Evolutionary conservation across 1,284 basidiomycete species (phyloP).

Genomic region (Marasmius tenuissimus): DNA sequence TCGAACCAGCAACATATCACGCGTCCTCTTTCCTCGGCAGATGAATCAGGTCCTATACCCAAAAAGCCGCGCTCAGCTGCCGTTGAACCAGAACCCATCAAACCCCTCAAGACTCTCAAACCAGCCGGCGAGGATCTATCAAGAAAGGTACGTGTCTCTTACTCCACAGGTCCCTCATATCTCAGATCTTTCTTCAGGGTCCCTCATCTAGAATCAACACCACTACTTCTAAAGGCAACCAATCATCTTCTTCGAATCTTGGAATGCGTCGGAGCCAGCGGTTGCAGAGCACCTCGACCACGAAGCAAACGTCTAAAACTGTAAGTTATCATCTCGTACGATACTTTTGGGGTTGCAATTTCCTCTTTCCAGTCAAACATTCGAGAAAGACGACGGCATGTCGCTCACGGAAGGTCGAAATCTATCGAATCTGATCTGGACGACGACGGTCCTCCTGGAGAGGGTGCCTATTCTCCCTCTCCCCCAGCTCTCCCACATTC

Average conservation of each 20-base stretch:
- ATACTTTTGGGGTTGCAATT: constrained; percentile 40
- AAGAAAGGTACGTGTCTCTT: constrained; percentile 85
- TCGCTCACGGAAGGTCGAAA: constrained; percentile 49
- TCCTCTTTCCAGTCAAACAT: constrained; percentile 38
- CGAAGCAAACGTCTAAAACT: not conserved
- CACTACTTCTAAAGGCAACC: not conserved
- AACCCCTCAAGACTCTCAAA: constrained; percentile 54
- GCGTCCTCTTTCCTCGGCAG: constrained; percentile 74
- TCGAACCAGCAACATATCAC: constrained; percentile 47
- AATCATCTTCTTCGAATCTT: not conserved
- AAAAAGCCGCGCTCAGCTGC: constrained; percentile 70
- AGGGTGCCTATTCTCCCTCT: constrained; percentile 57
- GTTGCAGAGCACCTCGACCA: not conserved
- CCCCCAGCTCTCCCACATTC: constrained; percentile 60
- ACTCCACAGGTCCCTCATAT: constrained; percentile 62
- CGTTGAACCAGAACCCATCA: constrained; percentile 52
- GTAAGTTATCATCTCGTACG: constrained; percentile 36
- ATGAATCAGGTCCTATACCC: constrained; percentile 73
- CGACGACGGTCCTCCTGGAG: constrained; percentile 44
- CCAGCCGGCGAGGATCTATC: constrained; percentile 59
- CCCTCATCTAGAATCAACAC: not conserved
- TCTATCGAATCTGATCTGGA: constrained; percentile 70
- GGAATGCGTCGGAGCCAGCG: not conserved
- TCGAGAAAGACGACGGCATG: constrained; percentile 60
- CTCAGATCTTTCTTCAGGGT: constrained; percentile 1